phyloP scores from a whole-genome alignment of 2,329 filamentous ascomycete genomes.

The Colletotrichum kahawae region DNA sequence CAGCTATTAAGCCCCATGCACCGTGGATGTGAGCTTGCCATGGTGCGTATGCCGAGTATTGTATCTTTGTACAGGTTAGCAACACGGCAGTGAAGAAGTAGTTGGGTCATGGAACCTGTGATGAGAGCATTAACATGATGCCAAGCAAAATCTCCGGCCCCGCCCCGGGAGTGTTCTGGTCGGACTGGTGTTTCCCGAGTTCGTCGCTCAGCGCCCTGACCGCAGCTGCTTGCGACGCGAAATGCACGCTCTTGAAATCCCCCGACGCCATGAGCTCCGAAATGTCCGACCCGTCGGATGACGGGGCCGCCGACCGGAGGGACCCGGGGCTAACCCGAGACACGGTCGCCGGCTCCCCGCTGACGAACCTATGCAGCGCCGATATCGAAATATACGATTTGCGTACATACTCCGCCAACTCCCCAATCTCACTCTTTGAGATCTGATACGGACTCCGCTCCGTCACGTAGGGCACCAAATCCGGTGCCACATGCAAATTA shows the following conservation, averaged over 20 bases:
- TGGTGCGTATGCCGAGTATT: neutral
- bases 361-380: neutral
- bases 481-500: neutral
- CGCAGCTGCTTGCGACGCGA: neutral
- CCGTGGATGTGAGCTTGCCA: neutral
- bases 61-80: neutral
- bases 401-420: neutral
- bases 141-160: neutral
- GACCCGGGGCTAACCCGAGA: neutral
- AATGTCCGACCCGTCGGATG: neutral
- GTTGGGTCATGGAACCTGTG: neutral
- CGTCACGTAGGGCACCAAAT: neutral
- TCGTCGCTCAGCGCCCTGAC: neutral
- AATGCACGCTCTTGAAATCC: neutral
- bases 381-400: neutral
- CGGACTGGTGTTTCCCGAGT: neutral
- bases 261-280: neutral
- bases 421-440: neutral
- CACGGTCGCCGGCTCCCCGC: neutral
- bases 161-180: neutral
- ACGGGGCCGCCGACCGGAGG: neutral
- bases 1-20: neutral
- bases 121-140: conserved; percentile 1
- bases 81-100: rapidly evolving
- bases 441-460: neutral